A percentile compares a stretch with the other conserved stretches of the same genome.
Conservation (phyloP, 306 rosid species). For the Pterocarpus macrocarpus region DNA sequence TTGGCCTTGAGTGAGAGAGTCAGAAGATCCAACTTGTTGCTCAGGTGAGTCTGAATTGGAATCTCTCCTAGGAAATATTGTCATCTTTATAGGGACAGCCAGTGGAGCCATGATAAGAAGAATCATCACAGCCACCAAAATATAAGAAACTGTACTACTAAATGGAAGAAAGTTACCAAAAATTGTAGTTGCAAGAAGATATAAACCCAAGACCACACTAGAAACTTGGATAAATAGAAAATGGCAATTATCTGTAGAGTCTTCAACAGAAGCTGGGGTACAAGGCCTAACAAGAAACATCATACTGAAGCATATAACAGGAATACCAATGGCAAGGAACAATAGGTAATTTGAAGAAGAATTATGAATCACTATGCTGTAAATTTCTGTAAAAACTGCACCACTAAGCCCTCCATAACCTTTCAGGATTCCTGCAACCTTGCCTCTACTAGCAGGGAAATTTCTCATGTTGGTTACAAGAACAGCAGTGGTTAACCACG, state of each 20-base stretch:
- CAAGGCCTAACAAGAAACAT: slow-evolving; percentile 83
- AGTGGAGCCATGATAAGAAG: slow-evolving; percentile 81
- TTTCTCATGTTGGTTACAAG: slow-evolving; percentile 90
- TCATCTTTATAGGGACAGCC: slow-evolving; percentile 83
- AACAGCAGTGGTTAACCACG: slow-evolving; percentile 79
- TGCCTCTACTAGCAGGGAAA: slow-evolving; percentile 77
- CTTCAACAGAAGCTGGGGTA: slow-evolving; percentile 71
- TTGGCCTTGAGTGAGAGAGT: slow-evolving; percentile 45
- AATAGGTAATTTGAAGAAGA: slow-evolving; percentile 63
- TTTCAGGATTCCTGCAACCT: slow-evolving; percentile 74
- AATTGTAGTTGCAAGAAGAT: slow-evolving; percentile 72
- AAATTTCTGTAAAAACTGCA: slow-evolving; percentile 76
- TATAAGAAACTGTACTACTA: slow-evolving; percentile 48
- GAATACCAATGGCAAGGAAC: slow-evolving; percentile 73
- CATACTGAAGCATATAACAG: slow-evolving; percentile 66
- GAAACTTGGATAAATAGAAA: slow-evolving; percentile 68
- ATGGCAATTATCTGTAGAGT: slow-evolving; percentile 58
- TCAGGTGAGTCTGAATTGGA: slow-evolving; percentile 42
- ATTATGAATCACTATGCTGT: slow-evolving; percentile 68
- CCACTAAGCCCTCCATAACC: slow-evolving; percentile 85
- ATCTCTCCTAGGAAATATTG: slow-evolving; percentile 55
- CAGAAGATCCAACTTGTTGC: slow-evolving; percentile 55
- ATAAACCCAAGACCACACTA: slow-evolving; percentile 70
- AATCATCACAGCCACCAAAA: slow-evolving; percentile 64
- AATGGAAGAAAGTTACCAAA: slow-evolving; percentile 51